These are phyloP conservation scores for Penicillium odoratum DNA, from an alignment of 495 filamentous ascomycete genomes.

Conservation along the genomic window DNA sequence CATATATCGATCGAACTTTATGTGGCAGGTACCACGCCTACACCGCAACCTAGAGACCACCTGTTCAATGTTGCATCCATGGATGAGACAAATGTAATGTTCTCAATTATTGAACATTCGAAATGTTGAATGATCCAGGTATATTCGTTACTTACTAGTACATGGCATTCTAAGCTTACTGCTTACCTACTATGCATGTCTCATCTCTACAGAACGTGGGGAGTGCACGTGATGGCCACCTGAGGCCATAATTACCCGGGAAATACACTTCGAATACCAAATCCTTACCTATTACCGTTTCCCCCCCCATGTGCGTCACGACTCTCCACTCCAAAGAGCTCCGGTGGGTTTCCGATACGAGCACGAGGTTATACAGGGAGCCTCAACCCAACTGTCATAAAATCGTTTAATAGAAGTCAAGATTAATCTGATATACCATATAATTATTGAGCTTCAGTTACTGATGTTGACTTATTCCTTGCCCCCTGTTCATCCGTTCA, in stretches of 20 bases:
- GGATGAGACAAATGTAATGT: too few species aligned
- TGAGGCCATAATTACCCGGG: constrained; percentile 12
- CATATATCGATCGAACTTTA: constrained; percentile 3
- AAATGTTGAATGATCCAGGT: not conserved
- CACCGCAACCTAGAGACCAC: constrained; percentile 6
- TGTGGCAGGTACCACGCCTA: constrained; percentile 1
- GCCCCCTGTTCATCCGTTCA: not conserved
- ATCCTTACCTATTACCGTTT: not conserved
- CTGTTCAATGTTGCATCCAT: not conserved
- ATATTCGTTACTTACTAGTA: not conserved
- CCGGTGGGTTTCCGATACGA: constrained; percentile 17
- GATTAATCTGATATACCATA: not conserved
- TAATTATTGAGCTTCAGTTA: too few species aligned
- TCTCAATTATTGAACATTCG: not conserved
- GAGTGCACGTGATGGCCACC: constrained; percentile 9
- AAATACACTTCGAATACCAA: not conserved
- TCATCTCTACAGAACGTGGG: constrained; percentile 11
- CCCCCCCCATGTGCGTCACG: constrained; percentile 22
- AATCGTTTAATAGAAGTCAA: not conserved
- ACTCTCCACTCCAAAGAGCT: constrained; percentile 28
- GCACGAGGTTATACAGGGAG: constrained; percentile 3
- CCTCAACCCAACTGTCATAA: not conserved
- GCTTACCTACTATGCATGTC: not conserved
- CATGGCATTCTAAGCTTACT: not conserved
- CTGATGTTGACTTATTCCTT: not conserved